phyloP scores from a whole-genome alignment of 495 filamentous ascomycete genomes.

The Penicillium riverlandense region DNA sequence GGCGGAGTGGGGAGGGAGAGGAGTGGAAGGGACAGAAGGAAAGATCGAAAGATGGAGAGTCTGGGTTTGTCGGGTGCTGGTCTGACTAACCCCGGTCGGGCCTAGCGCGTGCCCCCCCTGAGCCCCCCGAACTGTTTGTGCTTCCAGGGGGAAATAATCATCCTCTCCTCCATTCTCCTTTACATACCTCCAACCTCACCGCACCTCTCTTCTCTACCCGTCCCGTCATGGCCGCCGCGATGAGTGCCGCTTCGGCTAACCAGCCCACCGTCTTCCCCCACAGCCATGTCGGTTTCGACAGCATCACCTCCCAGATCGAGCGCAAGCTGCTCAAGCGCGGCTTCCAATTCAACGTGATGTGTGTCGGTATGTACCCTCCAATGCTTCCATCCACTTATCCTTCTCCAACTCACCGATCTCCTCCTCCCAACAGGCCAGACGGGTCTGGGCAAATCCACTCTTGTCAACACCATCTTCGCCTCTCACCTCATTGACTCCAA shows the following conservation, averaged over 20 bases:
- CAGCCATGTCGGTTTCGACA: slow-evolving; percentile 99
- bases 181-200: no score
- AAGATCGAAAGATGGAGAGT: slow-evolving; percentile 8
- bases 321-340: slow-evolving; percentile 98
- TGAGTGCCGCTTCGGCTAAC: slow-evolving; percentile 38
- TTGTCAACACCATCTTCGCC: slow-evolving; percentile 99
- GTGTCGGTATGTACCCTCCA: slow-evolving; percentile 71
- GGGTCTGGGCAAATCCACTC: slow-evolving; percentile 93
- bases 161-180: no score
- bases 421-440: slow-evolving; percentile 68
- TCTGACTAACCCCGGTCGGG: slow-evolving; percentile 23
- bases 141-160: slow-evolving; percentile 22
- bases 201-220: background rate
- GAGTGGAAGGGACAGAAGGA: background rate
- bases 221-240: slow-evolving; percentile 46
- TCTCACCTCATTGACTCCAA: slow-evolving; percentile 99
- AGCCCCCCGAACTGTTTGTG: slow-evolving; percentile 2
- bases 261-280: slow-evolving; percentile 71
- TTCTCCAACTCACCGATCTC: background rate
- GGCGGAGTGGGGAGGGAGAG: no score
- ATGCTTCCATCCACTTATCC: background rate
- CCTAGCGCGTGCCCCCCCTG: slow-evolving; percentile 30
- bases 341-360: slow-evolving; percentile 99
- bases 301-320: slow-evolving; percentile 97
- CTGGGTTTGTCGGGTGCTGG: slow-evolving; percentile 3